These are phyloP conservation scores for Cryptococcus wingfieldii DNA, from an alignment of 1,284 basidiomycete genomes.

Conservation along the genomic window DNA sequence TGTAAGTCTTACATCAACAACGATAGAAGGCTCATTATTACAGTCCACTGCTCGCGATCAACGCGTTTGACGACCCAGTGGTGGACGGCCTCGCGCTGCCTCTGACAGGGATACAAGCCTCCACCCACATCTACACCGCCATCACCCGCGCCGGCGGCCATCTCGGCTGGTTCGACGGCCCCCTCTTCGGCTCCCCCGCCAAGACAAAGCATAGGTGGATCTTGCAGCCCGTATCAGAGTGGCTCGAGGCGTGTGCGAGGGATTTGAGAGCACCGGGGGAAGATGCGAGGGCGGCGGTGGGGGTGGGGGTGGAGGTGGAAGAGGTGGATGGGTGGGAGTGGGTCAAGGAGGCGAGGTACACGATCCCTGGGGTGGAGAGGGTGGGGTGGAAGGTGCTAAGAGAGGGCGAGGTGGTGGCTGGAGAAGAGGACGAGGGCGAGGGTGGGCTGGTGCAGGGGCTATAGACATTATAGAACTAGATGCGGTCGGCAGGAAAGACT, in stretches of 20 bases:
- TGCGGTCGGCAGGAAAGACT: too few species aligned
- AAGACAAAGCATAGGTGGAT: constrained; percentile 36
- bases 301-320: constrained; percentile 6
- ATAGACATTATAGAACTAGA: background rate
- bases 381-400: constrained; percentile 41
- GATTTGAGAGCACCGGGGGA: constrained; percentile 13
- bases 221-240: constrained; percentile 40
- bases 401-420: constrained; percentile 25
- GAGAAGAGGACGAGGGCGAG: constrained; percentile 26
- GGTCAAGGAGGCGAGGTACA: constrained; percentile 22
- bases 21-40: background rate
- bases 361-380: constrained; percentile 20
- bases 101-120: constrained; percentile 56
- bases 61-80: constrained; percentile 84
- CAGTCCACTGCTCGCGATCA: constrained; percentile 66
- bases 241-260: constrained; percentile 29
- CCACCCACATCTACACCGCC: constrained; percentile 64
- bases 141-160: constrained; percentile 82
- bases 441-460: constrained; percentile 36
- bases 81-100: constrained; percentile 60
- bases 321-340: constrained; percentile 29
- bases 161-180: constrained; percentile 83
- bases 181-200: constrained; percentile 13
- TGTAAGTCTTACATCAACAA: constrained; percentile 23
- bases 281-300: background rate